Percentiles rank a stretch among this genome's conserved stretches.
Evolutionary conservation across 1,284 basidiomycete species (phyloP).

Genomic region (Singerocomus inundabilis): DNA sequence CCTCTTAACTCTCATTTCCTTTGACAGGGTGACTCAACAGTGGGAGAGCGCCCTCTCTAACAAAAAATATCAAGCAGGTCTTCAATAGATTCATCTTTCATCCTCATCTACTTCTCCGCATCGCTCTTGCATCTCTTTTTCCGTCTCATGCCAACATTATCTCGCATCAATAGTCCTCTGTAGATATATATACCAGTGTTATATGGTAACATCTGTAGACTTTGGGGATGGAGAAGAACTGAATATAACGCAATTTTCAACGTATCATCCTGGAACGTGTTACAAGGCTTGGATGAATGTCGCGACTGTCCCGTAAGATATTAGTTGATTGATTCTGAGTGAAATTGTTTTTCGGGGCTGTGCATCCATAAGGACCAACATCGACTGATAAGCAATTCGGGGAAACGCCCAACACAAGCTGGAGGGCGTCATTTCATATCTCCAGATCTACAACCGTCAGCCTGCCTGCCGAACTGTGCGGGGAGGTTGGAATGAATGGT

Average conservation of each 20-base stretch:
- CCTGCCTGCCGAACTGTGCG: too few relatives aligned
- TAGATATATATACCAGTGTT: conserved; percentile 22
- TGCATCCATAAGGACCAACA: too few relatives aligned
- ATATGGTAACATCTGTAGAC: conserved; percentile 31
- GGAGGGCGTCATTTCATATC: too few relatives aligned
- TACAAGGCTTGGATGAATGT: too few relatives aligned
- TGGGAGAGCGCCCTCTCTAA: conserved; percentile 8
- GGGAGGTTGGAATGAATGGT: too few relatives aligned
- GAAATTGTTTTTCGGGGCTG: too few relatives aligned
- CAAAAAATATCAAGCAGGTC: conserved; percentile 2
- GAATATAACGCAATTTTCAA: conserved; percentile 19
- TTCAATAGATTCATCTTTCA: conserved; percentile 8
- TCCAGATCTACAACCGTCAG: too few relatives aligned
- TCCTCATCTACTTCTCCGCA: background rate
- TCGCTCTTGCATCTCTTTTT: conserved; percentile 6
- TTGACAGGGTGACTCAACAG: conserved; percentile 2
- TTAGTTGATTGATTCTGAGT: background rate
- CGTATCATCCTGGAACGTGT: too few relatives aligned
- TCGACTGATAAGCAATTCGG: too few relatives aligned
- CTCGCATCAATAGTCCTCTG: conserved; percentile 21
- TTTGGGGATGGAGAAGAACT: conserved; percentile 16
- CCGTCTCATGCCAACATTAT: conserved; percentile 16
- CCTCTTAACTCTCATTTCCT: conserved; percentile 1
- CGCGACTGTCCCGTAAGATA: background rate
- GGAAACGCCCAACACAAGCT: too few relatives aligned